phyloP scores from a whole-genome alignment of 129 eudicot species.

The Artemisia tridentata region DNA sequence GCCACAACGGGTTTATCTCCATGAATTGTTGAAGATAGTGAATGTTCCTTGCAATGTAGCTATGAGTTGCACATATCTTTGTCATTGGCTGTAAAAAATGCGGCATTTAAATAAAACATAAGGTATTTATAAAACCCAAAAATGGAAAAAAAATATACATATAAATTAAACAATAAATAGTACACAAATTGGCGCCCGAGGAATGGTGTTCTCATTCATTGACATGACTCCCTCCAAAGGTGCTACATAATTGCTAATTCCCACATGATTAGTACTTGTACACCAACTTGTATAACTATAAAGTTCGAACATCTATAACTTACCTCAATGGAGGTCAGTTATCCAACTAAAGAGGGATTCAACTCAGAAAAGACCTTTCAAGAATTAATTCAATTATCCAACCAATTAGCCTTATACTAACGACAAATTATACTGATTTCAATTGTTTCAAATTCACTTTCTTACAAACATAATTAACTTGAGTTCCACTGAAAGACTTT shows the following conservation, averaged over 20 bases:
- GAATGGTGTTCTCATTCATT: conserved; percentile 66
- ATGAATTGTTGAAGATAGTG: conserved; percentile 63
- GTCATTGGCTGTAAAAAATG: conserved; percentile 57
- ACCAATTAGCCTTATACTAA: too few relatives aligned
- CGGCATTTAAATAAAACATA: background rate
- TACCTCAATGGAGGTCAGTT: too few relatives aligned
- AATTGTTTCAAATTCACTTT: too few relatives aligned
- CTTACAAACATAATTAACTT: too few relatives aligned
- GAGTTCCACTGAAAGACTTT: too few relatives aligned
- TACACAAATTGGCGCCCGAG: conserved; percentile 76
- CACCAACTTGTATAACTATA: too few relatives aligned
- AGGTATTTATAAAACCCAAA: background rate
- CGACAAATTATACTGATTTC: too few relatives aligned
- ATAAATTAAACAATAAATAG: background rate
- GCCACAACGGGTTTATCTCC: conserved; percentile 87
- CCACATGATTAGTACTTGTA: conserved; percentile 11
- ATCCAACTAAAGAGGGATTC: too few relatives aligned
- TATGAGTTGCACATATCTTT: conserved; percentile 89
- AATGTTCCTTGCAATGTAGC: conserved; percentile 82
- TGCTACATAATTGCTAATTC: conserved; percentile 72
- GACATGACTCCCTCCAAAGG: conserved; percentile 89
- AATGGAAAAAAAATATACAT: too few relatives aligned
- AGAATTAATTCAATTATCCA: too few relatives aligned
- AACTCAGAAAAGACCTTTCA: too few relatives aligned
- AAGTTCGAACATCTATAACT: too few relatives aligned